Base-by-base conservation (phyloP, 768 basidiomycete species). In the Solioccasus polychromus region DNA sequence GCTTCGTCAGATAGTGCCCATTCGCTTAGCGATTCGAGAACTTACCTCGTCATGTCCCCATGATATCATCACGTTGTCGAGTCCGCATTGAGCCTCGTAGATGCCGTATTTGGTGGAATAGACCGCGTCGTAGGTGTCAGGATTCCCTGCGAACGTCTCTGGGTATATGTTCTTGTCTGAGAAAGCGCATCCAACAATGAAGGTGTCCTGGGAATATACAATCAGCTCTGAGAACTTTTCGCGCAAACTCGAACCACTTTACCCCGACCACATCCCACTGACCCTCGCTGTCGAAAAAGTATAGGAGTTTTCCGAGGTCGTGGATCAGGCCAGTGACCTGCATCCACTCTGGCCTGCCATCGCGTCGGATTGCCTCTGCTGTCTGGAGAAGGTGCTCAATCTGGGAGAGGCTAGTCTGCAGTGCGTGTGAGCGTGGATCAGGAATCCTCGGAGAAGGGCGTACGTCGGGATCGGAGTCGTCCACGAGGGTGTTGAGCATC, bases 221-320 rank as follows among this genome's bases (percentile, higher is more conserved):
- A 22, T 55, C 23, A 50, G 37, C 18, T 30, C 24, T 39, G 38
- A 25, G 42, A 44, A 42, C 17, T 2, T 17, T 2, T 17, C 17
- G 1, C 6, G 32, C 45, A 18, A 15, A 20, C 8, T 23, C 7
- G 25, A 38, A 39, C 8, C 39, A 35, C 74, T 73, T 57, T 66
- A 87, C 87, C 39, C 92, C 92, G 22, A 95, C 92, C 39, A 94
- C 92, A 51, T 92, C 92, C 92, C 92, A 95, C 68, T 94, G 92
- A 6, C 92, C 92, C 61, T 89, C 74, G 3, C 88, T 87, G 23
- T 83, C 87, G 61, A 91, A 92, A 52, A 94, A 75, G 62, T 83
- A 79, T 12, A 94, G 68, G 5, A 95, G 76, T 63, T 95, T 95
- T 43, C 92, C 92, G 37, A 94, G 79, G 64, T 94, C 92, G 58